Base-by-base conservation (phyloP, 208 protist species). In the Leishmania guyanensis region DNA sequence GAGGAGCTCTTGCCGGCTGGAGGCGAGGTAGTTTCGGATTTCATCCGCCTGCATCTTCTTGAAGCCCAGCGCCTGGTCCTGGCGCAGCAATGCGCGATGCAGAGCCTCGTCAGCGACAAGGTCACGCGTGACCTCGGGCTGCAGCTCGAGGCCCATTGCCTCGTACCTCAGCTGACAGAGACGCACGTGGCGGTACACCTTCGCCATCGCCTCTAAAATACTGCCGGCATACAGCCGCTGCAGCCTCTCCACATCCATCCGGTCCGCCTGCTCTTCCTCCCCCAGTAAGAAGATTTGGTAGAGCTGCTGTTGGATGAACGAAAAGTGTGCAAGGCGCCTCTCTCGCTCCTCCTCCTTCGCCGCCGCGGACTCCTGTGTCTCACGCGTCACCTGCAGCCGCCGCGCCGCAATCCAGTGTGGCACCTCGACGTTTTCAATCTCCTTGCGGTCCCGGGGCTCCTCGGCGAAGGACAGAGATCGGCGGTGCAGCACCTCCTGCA, bases 221-320 rank as follows among this genome's bases (percentile, higher is more conserved):
- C 62, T 64, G 14, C 84, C 79, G 1, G 75, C 77, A 71, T 87
- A 62, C 12, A 87, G 77, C 2, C 84, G 79, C 74, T 87, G 79
- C 77, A 80, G 60, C n/a, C 84, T 66, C 64, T 87, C 79, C 48
- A 87, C 71, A 20, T 83, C 76, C 84, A 84, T 84, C 1, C 84
- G 78, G 33, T 46, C 79, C 0, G 51, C 71, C 20, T 62, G 74
- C 75, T 87, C 84, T 14, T 77, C 33, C 29, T 83, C 73, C 69
- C 77, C 80, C 6, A 87, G 56, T 33, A 87, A 56, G 50, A 84
- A 84, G 29, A 83, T 68, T 48, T 87, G 84, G 51, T 82, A 81
- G 22, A 68, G 77, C 43, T 85, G 82, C 54, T 81, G 82, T 74
- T 85, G 82, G 4, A 85, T 5, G 51, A 78, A 62, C 50, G 51